Evolutionary conservation across 345 rosid genomes (phyloP).

Genomic region (Heritiera littoralis): DNA sequence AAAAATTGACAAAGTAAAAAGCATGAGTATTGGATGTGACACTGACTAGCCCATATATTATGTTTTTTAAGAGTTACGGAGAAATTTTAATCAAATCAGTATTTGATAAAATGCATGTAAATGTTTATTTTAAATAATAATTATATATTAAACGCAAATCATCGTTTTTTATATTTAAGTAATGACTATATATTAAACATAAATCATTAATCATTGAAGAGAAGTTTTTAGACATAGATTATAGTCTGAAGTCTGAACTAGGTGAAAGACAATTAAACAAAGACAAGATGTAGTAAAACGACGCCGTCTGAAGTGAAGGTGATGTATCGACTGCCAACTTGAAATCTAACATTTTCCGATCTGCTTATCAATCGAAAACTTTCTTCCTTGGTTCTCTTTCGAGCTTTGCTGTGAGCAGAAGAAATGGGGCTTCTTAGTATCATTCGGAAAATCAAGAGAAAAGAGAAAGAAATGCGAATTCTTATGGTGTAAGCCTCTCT

Average conservation of each 20-base stretch:
- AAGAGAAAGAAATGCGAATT: constrained; percentile 95
- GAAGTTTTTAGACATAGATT: neutral
- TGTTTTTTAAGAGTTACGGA: too few species aligned
- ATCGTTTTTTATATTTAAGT: neutral
- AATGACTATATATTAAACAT: neutral
- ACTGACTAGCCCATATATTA: neutral
- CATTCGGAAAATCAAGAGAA: constrained; percentile 85
- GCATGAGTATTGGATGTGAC: neutral
- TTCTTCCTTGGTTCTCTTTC: neutral
- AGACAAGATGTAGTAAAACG: neutral
- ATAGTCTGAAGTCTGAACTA: too few species aligned
- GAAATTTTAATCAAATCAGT: too few species aligned
- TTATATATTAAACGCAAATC: too few species aligned
- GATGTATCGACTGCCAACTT: neutral
- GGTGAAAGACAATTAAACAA: too few species aligned
- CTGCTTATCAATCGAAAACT: neutral
- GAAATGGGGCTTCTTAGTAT: constrained; percentile 29
- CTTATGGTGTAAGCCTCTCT: constrained; percentile 79
- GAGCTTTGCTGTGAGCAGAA: neutral
- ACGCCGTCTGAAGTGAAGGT: neutral
- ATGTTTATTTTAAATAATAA: too few species aligned
- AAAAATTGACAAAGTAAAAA: too few species aligned
- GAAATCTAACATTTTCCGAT: neutral
- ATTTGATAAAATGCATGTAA: too few species aligned
- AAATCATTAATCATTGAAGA: neutral